Evolutionary conservation across 257 asterid species (phyloP).

Genomic region (Nyctanthes arbortristis): DNA sequence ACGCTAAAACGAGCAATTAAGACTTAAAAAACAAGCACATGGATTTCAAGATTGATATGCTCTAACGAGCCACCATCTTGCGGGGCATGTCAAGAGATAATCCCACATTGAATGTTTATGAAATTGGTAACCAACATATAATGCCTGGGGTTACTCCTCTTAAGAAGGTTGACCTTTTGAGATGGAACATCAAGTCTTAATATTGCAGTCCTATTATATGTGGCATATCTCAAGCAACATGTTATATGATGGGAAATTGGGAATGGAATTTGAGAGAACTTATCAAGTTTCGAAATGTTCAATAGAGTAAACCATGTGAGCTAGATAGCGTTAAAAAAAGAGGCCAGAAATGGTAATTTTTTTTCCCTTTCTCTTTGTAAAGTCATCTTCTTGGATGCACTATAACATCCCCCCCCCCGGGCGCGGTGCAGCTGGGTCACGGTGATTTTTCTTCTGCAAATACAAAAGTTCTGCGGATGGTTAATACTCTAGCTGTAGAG

Average conservation of each 20-base stretch:
- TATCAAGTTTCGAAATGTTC: neutral
- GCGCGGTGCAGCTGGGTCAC: constrained; percentile 93
- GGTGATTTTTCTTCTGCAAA: constrained; percentile 93
- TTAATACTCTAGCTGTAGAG: constrained; percentile 84
- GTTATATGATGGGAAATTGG: neutral
- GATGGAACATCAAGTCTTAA: too few relatives aligned
- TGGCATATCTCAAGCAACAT: neutral
- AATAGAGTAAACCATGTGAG: neutral
- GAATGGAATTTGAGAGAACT: neutral
- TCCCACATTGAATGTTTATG: too few relatives aligned
- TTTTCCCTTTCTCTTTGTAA: neutral
- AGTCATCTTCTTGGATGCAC: neutral
- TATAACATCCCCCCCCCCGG: too few relatives aligned
- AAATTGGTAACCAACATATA: too few relatives aligned
- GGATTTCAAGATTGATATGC: too few relatives aligned
- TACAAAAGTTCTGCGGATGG: constrained; percentile 96
- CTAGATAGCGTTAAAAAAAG: neutral
- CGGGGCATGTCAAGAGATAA: too few relatives aligned
- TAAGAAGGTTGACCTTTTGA: too few relatives aligned
- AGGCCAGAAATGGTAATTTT: neutral
- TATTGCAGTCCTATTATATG: neutral
- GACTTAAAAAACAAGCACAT: too few relatives aligned
- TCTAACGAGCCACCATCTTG: too few relatives aligned
- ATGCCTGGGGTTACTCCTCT: too few relatives aligned
- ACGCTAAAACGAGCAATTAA: too few relatives aligned